Evolutionary conservation across 2,329 filamentous ascomycete genomes (phyloP).

Genomic region (Penicillium paneum): DNA sequence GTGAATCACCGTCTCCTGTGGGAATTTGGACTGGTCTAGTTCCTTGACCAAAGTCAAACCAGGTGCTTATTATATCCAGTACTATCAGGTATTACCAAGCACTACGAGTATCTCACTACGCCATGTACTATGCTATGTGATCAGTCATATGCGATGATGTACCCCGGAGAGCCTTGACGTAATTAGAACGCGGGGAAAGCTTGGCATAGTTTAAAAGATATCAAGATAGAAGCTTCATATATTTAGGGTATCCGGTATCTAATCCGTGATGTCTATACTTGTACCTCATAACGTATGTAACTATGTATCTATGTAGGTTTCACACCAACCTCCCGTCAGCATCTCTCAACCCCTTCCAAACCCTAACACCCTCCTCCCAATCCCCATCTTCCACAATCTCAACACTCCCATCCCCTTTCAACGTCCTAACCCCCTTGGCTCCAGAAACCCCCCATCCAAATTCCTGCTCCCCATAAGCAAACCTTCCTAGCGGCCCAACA

Average conservation of each 20-base stretch:
- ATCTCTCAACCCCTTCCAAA: constrained; percentile 44
- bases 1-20: background rate
- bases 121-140: background rate
- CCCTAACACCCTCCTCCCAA: constrained; percentile 47
- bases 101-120: no score
- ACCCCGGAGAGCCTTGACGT: constrained; percentile 13
- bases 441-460: constrained; percentile 29
- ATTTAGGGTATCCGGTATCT: no score
- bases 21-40: background rate
- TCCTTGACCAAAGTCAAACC: background rate
- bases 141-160: background rate
- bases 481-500: constrained; percentile 29
- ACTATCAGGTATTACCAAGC: background rate
- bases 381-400: constrained; percentile 47
- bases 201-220: constrained; percentile 1
- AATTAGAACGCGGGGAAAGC: constrained; percentile 25
- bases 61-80: background rate
- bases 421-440: constrained; percentile 41
- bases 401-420: constrained; percentile 47
- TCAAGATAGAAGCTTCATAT: background rate
- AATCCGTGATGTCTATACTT: background rate
- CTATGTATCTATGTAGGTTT: background rate
- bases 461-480: constrained; percentile 24
- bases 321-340: constrained; percentile 7
- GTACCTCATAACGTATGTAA: background rate